A percentile compares a stretch with the other conserved stretches of the same genome.
Evolutionary conservation across 495 filamentous ascomycete genomes (phyloP).

Genomic region (Bathelium albidoporum): DNA sequence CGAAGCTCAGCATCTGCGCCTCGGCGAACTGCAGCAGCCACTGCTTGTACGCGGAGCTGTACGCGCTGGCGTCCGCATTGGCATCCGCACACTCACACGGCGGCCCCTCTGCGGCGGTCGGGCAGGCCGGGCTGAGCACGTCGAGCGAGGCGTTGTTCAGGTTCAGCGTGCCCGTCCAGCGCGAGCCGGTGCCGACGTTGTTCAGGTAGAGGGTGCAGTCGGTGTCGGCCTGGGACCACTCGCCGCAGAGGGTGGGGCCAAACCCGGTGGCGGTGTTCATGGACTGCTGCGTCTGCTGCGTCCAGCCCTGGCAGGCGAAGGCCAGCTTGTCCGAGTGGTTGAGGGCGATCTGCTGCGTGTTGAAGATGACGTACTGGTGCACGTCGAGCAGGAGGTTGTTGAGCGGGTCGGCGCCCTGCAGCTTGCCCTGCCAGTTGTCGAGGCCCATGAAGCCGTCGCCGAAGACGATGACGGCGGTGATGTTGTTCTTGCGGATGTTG

Average conservation of each 20-base stretch:
- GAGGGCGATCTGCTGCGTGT: slow-evolving; percentile 45
- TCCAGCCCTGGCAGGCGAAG: slow-evolving; percentile 82
- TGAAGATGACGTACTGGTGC: slow-evolving; percentile 70
- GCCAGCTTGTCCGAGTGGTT: slow-evolving; percentile 57
- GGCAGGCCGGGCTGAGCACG: slow-evolving; percentile 58
- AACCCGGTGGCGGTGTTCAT: slow-evolving; percentile 69
- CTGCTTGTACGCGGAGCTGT: slow-evolving; percentile 66
- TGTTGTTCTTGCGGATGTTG: slow-evolving; percentile 27
- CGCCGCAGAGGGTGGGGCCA: slow-evolving; percentile 92
- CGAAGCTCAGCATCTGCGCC: slow-evolving; percentile 89
- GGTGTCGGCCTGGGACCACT: slow-evolving; percentile 97
- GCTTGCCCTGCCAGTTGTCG: slow-evolving; percentile 34
- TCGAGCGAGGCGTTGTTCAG: slow-evolving; percentile 45
- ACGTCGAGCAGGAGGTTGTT: slow-evolving; percentile 61
- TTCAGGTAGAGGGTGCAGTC: slow-evolving; percentile 85
- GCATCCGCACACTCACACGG: slow-evolving; percentile 63
- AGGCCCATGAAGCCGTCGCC: slow-evolving; percentile 66
- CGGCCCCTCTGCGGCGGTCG: slow-evolving; percentile 41
- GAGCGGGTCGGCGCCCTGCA: slow-evolving; percentile 31
- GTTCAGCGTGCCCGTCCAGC: slow-evolving; percentile 77
- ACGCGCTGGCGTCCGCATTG: slow-evolving; percentile 59
- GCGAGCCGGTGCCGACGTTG: slow-evolving; percentile 75
- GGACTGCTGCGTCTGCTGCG: slow-evolving; percentile 58
- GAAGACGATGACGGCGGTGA: slow-evolving; percentile 41
- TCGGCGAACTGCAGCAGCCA: slow-evolving; percentile 85